Percentiles rank a stretch among this genome's conserved stretches.
These are phyloP conservation scores for Boehmeria nivea DNA, from an alignment of 306 rosid genomes.

Conservation along the genomic window DNA sequence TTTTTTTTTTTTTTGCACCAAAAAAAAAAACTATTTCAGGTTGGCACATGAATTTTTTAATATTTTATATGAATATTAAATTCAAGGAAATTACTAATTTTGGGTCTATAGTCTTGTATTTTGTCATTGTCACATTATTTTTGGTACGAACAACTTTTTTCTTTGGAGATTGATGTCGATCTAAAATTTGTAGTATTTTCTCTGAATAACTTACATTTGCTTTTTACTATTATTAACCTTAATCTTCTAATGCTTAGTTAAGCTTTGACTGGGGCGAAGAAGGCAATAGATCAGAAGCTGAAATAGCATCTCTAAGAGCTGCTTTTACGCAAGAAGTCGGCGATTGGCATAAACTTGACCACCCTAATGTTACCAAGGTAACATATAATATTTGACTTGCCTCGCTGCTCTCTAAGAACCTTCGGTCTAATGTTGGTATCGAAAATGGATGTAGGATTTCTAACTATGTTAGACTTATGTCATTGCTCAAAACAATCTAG, in stretches of 20 bases:
- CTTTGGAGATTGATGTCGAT: background rate
- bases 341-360: conserved; percentile 99
- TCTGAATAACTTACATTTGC: background rate
- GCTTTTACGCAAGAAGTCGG: conserved; percentile 98
- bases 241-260: conserved; percentile 51
- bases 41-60: conserved; percentile 12
- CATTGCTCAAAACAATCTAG: too few relatives aligned
- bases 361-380: conserved; percentile 96
- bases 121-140: too few relatives aligned
- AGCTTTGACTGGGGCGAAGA: conserved; percentile 99
- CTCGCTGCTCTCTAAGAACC: too few relatives aligned
- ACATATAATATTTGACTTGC: conserved; percentile 14
- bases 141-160: too few relatives aligned
- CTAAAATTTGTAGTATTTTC: background rate
- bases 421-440: too few relatives aligned
- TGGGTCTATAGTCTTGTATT: background rate
- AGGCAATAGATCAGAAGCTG: conserved; percentile 92
- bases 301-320: conserved; percentile 88
- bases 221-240: conserved; percentile 8
- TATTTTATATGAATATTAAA: conserved; percentile 7
- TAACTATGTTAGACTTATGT: too few relatives aligned
- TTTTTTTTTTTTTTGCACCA: too few relatives aligned
- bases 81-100: conserved; percentile 12
- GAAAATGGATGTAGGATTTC: too few relatives aligned
- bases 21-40: too few relatives aligned